Conservation (phyloP, 2,329 filamentous ascomycete genomes). For the Dothideomycetes sp. region DNA sequence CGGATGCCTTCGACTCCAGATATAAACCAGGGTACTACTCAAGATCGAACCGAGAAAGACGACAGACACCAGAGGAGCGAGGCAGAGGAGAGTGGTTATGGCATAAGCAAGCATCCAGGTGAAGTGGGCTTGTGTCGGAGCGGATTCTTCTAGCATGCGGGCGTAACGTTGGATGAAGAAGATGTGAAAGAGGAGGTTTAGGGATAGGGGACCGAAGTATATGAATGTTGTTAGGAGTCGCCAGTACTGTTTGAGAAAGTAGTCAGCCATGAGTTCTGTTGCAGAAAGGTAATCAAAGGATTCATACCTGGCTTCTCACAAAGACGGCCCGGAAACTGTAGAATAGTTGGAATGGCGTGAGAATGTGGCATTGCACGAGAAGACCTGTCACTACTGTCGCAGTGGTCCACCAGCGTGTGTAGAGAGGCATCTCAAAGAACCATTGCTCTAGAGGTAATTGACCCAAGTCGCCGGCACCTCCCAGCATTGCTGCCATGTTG, state of each 20-base stretch:
- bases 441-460: conserved; percentile 84
- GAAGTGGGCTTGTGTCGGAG: conserved; percentile 88
- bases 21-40: conserved; percentile 89
- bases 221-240: conserved; percentile 91
- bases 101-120: conserved; percentile 89
- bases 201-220: conserved; percentile 88
- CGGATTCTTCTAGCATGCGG: conserved; percentile 86
- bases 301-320: conserved; percentile 78
- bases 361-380: conserved; percentile 83
- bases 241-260: conserved; percentile 88
- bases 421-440: conserved; percentile 98
- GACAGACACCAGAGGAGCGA: conserved; percentile 83
- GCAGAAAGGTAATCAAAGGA: background rate
- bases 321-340: conserved; percentile 93
- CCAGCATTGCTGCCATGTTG: conserved; percentile 39
- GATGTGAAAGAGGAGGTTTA: conserved; percentile 93
- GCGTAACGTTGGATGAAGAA: conserved; percentile 98
- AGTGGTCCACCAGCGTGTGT: conserved; percentile 94
- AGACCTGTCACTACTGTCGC: conserved; percentile 81
- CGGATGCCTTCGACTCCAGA: conserved; percentile 92
- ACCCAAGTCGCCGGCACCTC: conserved; percentile 35
- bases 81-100: conserved; percentile 63
- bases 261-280: too few species aligned
- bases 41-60: conserved; percentile 91
- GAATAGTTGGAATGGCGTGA: conserved; percentile 92